These are phyloP conservation scores for Colletotrichum sp. DNA, from an alignment of 2,329 filamentous ascomycete genomes.

Conservation along the genomic window DNA sequence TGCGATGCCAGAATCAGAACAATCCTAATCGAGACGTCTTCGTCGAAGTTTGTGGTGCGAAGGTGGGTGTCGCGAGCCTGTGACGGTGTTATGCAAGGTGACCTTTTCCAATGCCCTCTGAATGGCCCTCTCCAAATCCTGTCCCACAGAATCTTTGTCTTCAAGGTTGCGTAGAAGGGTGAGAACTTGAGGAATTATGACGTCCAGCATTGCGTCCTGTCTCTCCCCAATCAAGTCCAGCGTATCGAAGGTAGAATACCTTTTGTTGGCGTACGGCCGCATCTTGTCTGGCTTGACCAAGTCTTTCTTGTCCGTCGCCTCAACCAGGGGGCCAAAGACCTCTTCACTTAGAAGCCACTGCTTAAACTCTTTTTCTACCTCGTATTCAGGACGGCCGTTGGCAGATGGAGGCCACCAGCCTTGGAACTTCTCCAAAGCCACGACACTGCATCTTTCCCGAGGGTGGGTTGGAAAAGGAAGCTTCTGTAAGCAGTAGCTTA, in stretches of 20 bases:
- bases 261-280: neutral
- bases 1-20: neutral
- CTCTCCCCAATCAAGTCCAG: neutral
- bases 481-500: neutral
- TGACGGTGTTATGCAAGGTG: neutral
- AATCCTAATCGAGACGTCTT: neutral
- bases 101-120: neutral
- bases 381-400: neutral
- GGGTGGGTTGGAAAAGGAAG: neutral
- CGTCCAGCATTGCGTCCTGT: neutral
- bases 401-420: neutral
- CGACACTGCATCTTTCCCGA: neutral
- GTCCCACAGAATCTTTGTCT: neutral
- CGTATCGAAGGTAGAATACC: neutral
- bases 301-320: neutral
- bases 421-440: rapidly evolving
- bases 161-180: neutral
- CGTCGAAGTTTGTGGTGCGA: neutral
- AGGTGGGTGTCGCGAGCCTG: neutral
- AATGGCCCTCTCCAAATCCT: neutral
- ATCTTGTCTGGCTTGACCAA: neutral
- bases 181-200: neutral
- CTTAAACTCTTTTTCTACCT: neutral
- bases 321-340: neutral
- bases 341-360: neutral